Conservation (phyloP, 257 asterid genomes). For the Petrea volubilis region DNA sequence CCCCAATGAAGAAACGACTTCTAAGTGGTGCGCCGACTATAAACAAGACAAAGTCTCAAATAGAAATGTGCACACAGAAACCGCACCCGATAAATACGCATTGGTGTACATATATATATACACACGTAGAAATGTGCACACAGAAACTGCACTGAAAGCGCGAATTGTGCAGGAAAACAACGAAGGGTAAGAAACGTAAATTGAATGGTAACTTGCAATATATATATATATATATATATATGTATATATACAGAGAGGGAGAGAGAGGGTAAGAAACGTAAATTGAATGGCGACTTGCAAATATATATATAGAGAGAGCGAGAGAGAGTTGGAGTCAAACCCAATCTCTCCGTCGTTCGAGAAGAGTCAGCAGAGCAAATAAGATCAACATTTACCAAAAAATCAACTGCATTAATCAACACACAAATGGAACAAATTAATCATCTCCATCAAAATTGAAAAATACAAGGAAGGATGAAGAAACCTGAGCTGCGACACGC, state of each 20-base stretch:
- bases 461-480: not conserved
- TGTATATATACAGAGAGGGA: not conserved
- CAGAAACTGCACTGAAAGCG: constrained; percentile 1
- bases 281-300: constrained; percentile 25
- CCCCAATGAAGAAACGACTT: not conserved
- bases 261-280: constrained; percentile 17
- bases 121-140: not conserved
- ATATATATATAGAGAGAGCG: not conserved
- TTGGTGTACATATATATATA: not conserved
- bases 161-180: not conserved
- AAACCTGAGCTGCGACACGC: not conserved
- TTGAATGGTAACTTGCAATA: constrained; percentile 25
- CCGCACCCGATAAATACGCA: constrained; percentile 10
- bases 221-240: too few species aligned
- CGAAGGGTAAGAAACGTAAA: constrained; percentile 22
- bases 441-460: not conserved
- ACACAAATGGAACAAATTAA: not conserved
- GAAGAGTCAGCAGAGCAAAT: not conserved
- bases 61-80: not conserved
- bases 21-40: constrained; percentile 32
- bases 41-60: too few species aligned
- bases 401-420: constrained; percentile 17
- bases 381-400: constrained; percentile 3
- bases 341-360: not conserved
- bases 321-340: not conserved